Evolutionary conservation across 495 filamentous ascomycete genomes (phyloP).

Genomic region (Tuber calosporum): DNA sequence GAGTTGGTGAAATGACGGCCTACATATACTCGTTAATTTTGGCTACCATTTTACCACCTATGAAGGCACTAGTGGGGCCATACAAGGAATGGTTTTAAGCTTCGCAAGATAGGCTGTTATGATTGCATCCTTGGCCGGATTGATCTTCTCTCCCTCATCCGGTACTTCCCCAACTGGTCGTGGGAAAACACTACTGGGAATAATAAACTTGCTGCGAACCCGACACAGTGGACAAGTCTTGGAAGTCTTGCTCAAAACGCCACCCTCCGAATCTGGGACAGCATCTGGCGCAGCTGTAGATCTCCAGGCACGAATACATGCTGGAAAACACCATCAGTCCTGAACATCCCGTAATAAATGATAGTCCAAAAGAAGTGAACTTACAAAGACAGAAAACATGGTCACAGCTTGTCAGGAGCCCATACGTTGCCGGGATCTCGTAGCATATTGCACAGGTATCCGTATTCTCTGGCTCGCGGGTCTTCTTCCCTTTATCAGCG

Average conservation of each 20-base stretch:
- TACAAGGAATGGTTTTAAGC: slow-evolving; percentile 39
- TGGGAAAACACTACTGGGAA: slow-evolving; percentile 36
- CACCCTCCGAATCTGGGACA: slow-evolving; percentile 22
- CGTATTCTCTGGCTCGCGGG: slow-evolving; percentile 10
- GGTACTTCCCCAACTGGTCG: slow-evolving; percentile 10
- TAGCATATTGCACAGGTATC: slow-evolving; percentile 41
- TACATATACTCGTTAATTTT: not conserved
- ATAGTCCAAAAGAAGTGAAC: slow-evolving; percentile 4
- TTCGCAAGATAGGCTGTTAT: slow-evolving; percentile 39
- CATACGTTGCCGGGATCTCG: slow-evolving; percentile 38
- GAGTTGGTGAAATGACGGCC: slow-evolving; percentile 40
- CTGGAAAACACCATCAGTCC: slow-evolving; percentile 9
- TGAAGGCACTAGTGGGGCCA: not conserved
- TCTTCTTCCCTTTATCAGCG: slow-evolving; percentile 21
- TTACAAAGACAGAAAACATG: slow-evolving; percentile 42
- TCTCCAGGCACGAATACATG: slow-evolving; percentile 36
- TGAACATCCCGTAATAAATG: slow-evolving; percentile 8
- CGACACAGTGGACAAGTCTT: slow-evolving; percentile 42
- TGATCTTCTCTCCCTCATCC: slow-evolving; percentile 20
- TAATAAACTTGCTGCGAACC: slow-evolving; percentile 40
- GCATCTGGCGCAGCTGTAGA: slow-evolving; percentile 17
- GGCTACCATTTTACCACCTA: not conserved
- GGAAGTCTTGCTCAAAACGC: slow-evolving; percentile 35
- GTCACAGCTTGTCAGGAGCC: slow-evolving; percentile 40
- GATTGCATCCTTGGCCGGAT: slow-evolving; percentile 38